Evolutionary conservation across 2,329 filamentous ascomycete species (phyloP).

Genomic region (Dissoconium aciculare): DNA sequence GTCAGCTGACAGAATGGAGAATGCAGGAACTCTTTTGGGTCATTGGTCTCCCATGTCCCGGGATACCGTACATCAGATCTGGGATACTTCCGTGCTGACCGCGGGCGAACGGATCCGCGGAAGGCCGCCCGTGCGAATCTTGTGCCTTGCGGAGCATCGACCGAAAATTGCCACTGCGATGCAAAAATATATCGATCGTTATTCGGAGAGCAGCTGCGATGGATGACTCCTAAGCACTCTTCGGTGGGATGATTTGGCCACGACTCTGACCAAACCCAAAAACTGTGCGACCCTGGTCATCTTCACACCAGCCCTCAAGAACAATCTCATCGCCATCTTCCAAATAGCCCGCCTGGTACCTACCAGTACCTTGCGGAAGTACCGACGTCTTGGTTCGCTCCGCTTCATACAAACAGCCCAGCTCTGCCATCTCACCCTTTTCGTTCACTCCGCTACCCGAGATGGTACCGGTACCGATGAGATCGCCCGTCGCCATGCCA

Average conservation of each 20-base stretch:
- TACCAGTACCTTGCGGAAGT: slow-evolving; percentile 20
- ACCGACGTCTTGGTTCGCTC: slow-evolving; percentile 22
- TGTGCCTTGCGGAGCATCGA: too few species aligned
- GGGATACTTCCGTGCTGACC: too few species aligned
- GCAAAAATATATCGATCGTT: too few species aligned
- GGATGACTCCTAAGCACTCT: background rate
- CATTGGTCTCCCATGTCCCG: too few species aligned
- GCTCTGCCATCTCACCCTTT: slow-evolving; percentile 21
- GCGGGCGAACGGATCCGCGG: too few species aligned
- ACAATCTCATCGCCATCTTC: slow-evolving; percentile 28
- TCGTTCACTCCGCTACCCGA: slow-evolving; percentile 23
- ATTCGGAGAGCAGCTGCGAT: too few species aligned
- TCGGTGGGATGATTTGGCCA: slow-evolving; percentile 15
- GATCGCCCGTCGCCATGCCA: slow-evolving; percentile 28
- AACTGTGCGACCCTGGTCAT: slow-evolving; percentile 12
- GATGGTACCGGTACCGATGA: slow-evolving; percentile 33
- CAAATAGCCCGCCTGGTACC: slow-evolving; percentile 25
- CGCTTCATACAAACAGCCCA: slow-evolving; percentile 30
- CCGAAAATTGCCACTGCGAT: too few species aligned
- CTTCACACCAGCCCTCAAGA: slow-evolving; percentile 21
- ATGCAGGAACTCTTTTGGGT: too few species aligned
- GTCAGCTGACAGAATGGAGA: too few species aligned
- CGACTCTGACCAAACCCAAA: slow-evolving; percentile 21
- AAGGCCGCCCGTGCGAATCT: too few species aligned
- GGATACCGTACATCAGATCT: too few species aligned